These are phyloP conservation scores for Diplodia intermedia DNA, from an alignment of 2,329 filamentous ascomycete genomes.

Conservation along the genomic window DNA sequence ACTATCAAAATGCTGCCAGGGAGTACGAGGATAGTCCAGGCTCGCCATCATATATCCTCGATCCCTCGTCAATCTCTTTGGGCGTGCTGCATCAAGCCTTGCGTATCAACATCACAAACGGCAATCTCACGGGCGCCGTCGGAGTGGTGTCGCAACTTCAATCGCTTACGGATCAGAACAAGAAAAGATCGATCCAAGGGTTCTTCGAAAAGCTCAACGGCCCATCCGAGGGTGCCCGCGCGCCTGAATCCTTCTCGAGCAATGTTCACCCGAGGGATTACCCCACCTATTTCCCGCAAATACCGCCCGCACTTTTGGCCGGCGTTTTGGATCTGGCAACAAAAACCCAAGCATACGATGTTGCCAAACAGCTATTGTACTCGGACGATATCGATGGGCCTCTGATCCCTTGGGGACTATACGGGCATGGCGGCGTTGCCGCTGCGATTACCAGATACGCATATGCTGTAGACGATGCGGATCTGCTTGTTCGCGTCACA, in stretches of 20 bases:
- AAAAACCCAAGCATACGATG: slow-evolving; percentile 53
- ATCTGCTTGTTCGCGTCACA: slow-evolving; percentile 40
- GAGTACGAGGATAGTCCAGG: slow-evolving; percentile 32
- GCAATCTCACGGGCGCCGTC: slow-evolving; percentile 50
- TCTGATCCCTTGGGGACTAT: slow-evolving; percentile 55
- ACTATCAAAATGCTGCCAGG: slow-evolving; percentile 46
- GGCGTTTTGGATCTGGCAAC: slow-evolving; percentile 60
- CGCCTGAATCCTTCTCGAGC: slow-evolving; percentile 42
- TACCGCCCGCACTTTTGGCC: slow-evolving; percentile 58
- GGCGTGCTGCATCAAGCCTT: slow-evolving; percentile 54
- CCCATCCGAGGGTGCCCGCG: neutral
- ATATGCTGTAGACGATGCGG: slow-evolving; percentile 55
- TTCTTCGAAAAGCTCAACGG: slow-evolving; percentile 50
- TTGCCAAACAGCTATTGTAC: slow-evolving; percentile 62
- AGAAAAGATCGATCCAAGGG: slow-evolving; percentile 49
- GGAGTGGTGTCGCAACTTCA: slow-evolving; percentile 49
- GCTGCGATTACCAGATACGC: slow-evolving; percentile 64
- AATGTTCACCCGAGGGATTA: slow-evolving; percentile 44
- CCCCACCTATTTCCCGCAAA: slow-evolving; percentile 52
- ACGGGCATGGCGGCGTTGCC: slow-evolving; percentile 56
- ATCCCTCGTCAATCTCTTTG: slow-evolving; percentile 52
- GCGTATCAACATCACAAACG: slow-evolving; percentile 48
- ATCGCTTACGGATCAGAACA: slow-evolving; percentile 53
- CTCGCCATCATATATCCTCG: slow-evolving; percentile 51
- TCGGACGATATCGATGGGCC: slow-evolving; percentile 62